Conservation (phyloP, 805 yeast species). For the Jamesozyma hellenica region DNA sequence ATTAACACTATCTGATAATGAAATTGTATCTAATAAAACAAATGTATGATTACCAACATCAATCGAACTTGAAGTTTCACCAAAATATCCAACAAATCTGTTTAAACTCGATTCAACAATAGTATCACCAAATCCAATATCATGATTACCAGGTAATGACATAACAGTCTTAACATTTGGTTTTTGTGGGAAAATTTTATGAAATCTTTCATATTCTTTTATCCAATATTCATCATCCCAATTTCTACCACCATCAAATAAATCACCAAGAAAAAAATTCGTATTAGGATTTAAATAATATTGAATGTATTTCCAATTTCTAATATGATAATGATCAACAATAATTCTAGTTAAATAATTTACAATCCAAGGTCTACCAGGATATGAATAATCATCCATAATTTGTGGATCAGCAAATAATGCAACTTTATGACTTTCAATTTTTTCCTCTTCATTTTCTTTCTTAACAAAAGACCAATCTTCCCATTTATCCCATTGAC, state of each 20-base stretch:
- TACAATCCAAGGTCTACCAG: constrained; percentile 45
- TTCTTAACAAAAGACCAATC: constrained; percentile 33
- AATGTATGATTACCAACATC: constrained; percentile 61
- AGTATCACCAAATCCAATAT: constrained; percentile 82
- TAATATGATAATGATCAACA: constrained; percentile 69
- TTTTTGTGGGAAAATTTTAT: constrained; percentile 50
- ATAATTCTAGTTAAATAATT: constrained; percentile 49
- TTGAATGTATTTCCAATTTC: constrained; percentile 60
- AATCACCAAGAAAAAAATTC: constrained; percentile 75
- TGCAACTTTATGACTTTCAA: constrained; percentile 40
- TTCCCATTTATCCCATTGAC: constrained; percentile 65
- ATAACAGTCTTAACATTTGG: constrained; percentile 35
- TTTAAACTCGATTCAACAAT: constrained; percentile 46
- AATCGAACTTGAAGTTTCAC: constrained; percentile 46
- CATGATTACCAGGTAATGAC: constrained; percentile 88
- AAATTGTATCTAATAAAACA: constrained; percentile 72
- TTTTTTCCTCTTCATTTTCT: not conserved
- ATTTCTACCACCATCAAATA: constrained; percentile 90
- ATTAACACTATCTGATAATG: constrained; percentile 54
- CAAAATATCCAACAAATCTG: constrained; percentile 66
- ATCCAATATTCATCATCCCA: constrained; percentile 69
- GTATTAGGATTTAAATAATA: constrained; percentile 58
- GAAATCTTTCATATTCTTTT: constrained; percentile 60
- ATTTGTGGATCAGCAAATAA: constrained; percentile 91
- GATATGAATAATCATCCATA: constrained; percentile 82